Evolutionary conservation across 2,329 filamentous ascomycete species (phyloP).

Genomic region (Myriosclerotinia curreyana): DNA sequence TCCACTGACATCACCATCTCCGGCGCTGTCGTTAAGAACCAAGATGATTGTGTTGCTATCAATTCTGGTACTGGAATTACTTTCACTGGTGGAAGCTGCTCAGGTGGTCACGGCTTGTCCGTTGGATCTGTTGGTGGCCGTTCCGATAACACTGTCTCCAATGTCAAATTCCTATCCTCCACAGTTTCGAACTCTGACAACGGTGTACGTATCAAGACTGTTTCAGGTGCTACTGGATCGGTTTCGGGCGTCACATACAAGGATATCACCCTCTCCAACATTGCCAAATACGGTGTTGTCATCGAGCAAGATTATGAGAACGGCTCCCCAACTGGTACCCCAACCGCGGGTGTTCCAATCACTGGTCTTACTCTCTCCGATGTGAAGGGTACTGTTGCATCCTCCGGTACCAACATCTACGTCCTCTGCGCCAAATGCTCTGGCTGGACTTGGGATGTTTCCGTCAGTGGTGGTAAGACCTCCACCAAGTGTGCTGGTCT

Average conservation of each 20-base stretch:
- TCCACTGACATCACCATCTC: constrained; percentile 49
- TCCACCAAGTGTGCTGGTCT: constrained; percentile 44
- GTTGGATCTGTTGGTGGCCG: constrained; percentile 59
- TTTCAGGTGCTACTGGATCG: constrained; percentile 41
- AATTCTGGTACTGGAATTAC: constrained; percentile 49
- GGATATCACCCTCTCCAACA: constrained; percentile 49
- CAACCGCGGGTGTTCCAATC: constrained; percentile 48
- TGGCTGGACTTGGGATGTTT: constrained; percentile 53
- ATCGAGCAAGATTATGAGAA: constrained; percentile 55
- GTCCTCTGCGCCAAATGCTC: constrained; percentile 54
- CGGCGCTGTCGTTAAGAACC: constrained; percentile 53
- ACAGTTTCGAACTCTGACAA: constrained; percentile 52
- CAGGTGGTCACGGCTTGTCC: constrained; percentile 47
- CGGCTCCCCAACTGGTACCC: constrained; percentile 32
- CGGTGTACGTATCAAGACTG: constrained; percentile 44
- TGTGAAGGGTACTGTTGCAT: constrained; percentile 45
- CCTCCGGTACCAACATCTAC: constrained; percentile 45
- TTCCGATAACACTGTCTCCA: constrained; percentile 52
- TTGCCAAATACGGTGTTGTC: constrained; percentile 47
- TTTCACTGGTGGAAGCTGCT: constrained; percentile 36
- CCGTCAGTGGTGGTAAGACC: constrained; percentile 51
- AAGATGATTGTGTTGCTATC: constrained; percentile 58
- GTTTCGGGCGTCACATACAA: constrained; percentile 52
- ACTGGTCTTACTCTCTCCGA: constrained; percentile 47
- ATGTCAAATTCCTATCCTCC: constrained; percentile 50